Percentiles rank a stretch among this genome's conserved stretches.
Conservation (phyloP, 345 rosid genomes). For the Moringa oleifera region DNA sequence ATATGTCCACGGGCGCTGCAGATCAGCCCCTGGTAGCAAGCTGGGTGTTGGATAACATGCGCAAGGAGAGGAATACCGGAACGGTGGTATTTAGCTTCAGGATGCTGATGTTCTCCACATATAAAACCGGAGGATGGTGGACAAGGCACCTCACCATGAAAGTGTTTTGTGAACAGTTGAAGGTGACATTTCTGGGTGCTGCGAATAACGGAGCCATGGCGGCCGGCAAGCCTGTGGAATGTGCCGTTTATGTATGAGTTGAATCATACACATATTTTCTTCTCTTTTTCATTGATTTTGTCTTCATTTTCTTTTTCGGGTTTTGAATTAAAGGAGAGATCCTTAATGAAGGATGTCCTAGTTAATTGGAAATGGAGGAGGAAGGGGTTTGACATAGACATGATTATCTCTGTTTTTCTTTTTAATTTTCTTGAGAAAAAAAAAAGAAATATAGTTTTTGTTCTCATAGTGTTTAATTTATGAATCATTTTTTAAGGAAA, state of each 20-base stretch:
- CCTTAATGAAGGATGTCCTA: too few species aligned
- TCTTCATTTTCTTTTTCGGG: too few species aligned
- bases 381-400: too few species aligned
- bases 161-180: constrained; percentile 27
- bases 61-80: constrained; percentile 28
- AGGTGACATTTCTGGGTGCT: constrained; percentile 18
- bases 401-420: too few species aligned
- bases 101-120: constrained; percentile 22
- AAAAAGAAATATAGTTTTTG: too few species aligned
- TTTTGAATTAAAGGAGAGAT: too few species aligned
- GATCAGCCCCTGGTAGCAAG: constrained; percentile 23
- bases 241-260: constrained; percentile 27
- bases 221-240: constrained; percentile 24
- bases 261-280: too few species aligned
- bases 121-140: constrained; percentile 28
- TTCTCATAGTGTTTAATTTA: too few species aligned
- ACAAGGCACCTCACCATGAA: constrained; percentile 29
- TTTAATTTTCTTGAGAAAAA: too few species aligned
- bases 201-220: constrained; percentile 25
- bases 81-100: constrained; percentile 29
- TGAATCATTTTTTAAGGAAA: too few species aligned
- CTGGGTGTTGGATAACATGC: constrained; percentile 29
- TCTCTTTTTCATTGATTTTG: too few species aligned
- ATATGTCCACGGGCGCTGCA: constrained; percentile 20
- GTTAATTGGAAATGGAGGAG: too few species aligned